Base-by-base conservation (phyloP, 2,329 filamentous ascomycete species). In the Ceratocystis destructans region DNA sequence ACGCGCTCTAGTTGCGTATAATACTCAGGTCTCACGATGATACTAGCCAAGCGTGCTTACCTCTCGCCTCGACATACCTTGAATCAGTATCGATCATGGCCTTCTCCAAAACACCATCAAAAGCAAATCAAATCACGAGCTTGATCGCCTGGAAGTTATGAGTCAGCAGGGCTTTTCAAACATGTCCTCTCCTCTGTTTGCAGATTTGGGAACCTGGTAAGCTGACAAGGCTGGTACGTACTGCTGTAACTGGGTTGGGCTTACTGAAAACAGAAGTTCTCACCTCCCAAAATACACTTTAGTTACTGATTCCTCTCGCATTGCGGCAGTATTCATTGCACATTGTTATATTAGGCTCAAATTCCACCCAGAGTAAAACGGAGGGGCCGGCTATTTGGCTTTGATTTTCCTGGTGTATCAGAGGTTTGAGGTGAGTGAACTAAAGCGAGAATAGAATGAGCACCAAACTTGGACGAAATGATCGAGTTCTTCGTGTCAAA, bases 61-160 rank as follows among this genome's bases (percentile, higher is more conserved):
- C 12, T 31, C 53, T 59, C 28, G 28, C 15, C 53, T 31, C 28
- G 53, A 59, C 17, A 33, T 59, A 20, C 53, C 53, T 59, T 31
- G 20, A 3, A 20, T 15, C 53, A 15, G 2, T 17, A 33, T 57
- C 53, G 15, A 28, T 33, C 22, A 17, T 33, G n/a, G 53, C n/a
- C n/a, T 41, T 41, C 8, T 12, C 28, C 53, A 20, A 59, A 59
- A 31, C 28, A 31, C 12, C 8, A n/a, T 31, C 15, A 12, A 59
- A 17, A 31, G 53, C 25, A 59, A 59, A 59, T 59, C 53, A 59
- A 59, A 33, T 59, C 53, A 59, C 28, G 53, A 59, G n/a, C 53
- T 59, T 37, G 53, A 37, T 59, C 28, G 53, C 53, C 53, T 17
- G 8, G 15, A 37, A 59, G 33, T 59, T 20, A 20, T 31, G 28